A percentile compares a stretch with the other conserved stretches of the same genome.
phyloP scores from a whole-genome alignment of 805 yeast genomes.

The Cyberlindnera meyerae region DNA sequence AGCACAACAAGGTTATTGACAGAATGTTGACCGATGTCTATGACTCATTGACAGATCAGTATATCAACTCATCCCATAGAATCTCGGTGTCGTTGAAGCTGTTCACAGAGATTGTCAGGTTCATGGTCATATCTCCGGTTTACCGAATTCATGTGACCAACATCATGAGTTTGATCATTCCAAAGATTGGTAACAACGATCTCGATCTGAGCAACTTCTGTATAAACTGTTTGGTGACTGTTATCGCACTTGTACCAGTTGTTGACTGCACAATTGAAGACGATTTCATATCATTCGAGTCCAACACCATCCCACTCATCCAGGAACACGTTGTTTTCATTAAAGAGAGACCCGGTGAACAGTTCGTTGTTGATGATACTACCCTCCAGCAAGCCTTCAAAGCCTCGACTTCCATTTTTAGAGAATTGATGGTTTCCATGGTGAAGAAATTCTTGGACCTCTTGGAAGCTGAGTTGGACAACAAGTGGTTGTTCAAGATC shows the following conservation, averaged over 20 bases:
- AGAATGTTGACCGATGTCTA: constrained; percentile 66
- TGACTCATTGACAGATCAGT: constrained; percentile 57
- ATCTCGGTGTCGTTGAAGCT: constrained; percentile 66
- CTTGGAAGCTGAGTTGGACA: constrained; percentile 47
- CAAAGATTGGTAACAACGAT: constrained; percentile 89
- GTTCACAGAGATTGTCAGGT: constrained; percentile 59
- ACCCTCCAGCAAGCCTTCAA: constrained; percentile 52
- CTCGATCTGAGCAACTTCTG: constrained; percentile 65
- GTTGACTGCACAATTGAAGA: constrained; percentile 43
- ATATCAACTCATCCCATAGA: constrained; percentile 74
- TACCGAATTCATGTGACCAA: constrained; percentile 78
- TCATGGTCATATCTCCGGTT: constrained; percentile 55
- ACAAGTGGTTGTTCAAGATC: constrained; percentile 33
- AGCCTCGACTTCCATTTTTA: constrained; percentile 72
- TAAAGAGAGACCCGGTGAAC: constrained; percentile 23
- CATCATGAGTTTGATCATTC: constrained; percentile 60
- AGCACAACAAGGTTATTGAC: constrained; percentile 41
- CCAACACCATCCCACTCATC: constrained; percentile 50
- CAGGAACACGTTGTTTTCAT: constrained; percentile 57
- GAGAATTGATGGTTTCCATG: constrained; percentile 50
- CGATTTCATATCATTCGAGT: constrained; percentile 36
- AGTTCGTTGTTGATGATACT: constrained; percentile 39
- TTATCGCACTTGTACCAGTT: constrained; percentile 70
- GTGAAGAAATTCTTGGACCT: constrained; percentile 55
- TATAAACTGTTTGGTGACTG: constrained; percentile 61